Conservation (phyloP, 495 filamentous ascomycete species). For the Penicillium tannophilum region DNA sequence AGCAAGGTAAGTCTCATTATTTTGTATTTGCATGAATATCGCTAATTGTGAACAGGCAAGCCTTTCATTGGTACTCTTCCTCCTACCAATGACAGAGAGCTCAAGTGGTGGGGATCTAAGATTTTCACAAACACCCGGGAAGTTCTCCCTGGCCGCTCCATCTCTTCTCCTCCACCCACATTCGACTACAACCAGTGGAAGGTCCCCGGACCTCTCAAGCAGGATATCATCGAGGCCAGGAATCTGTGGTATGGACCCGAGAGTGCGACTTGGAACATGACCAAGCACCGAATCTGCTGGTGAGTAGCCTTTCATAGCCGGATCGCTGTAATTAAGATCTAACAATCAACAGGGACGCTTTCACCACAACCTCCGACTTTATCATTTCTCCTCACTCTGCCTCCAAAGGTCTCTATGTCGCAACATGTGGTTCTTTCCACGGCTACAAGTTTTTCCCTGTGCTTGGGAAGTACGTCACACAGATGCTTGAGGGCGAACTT, state of each 20-base stretch:
- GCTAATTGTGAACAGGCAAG: conserved; percentile 29
- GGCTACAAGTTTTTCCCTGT: conserved; percentile 65
- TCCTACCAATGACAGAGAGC: conserved; percentile 40
- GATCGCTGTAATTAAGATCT: conserved; percentile 4
- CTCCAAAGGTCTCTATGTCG: conserved; percentile 50
- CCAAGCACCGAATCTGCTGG: conserved; percentile 50
- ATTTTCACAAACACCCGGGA: conserved; percentile 55
- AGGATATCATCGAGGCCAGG: conserved; percentile 37
- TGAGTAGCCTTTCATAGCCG: conserved; percentile 20
- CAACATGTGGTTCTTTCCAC: conserved; percentile 53
- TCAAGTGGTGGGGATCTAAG: conserved; percentile 56
- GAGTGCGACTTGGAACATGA: conserved; percentile 39
- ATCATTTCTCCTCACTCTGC: conserved; percentile 58
- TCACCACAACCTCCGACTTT: conserved; percentile 54
- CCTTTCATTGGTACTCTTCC: conserved; percentile 36
- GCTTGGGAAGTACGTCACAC: conserved; percentile 58
- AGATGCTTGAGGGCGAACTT: conserved; percentile 55
- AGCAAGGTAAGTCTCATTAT: conserved; percentile 27
- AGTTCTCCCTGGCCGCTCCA: conserved; percentile 37
- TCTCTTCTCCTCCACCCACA: conserved; percentile 53
- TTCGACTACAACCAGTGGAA: conserved; percentile 51
- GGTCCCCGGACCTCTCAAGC: conserved; percentile 40
- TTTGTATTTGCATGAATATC: neutral
- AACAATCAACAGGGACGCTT: conserved; percentile 35
- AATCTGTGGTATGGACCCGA: conserved; percentile 42